Evolutionary conservation across 2,329 filamentous ascomycete species (phyloP), one percentile per base, ranked within the genome.

Genomic region (Exophiala lecanii-corni): DNA sequence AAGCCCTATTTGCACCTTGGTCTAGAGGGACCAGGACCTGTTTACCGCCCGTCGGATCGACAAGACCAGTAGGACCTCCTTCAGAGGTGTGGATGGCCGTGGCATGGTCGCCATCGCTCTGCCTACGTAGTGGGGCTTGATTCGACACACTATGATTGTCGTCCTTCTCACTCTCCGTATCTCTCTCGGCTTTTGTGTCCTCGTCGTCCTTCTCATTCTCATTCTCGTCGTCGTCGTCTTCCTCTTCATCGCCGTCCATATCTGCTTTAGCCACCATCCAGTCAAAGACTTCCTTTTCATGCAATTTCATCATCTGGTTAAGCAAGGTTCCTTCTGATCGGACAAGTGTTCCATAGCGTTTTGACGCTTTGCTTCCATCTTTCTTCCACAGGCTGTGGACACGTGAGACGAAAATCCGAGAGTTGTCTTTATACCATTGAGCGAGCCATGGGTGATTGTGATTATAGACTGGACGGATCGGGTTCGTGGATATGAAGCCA

Each of bases 371-470:
- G n/a, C n/a, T n/a, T 2, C 81, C 78, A 3, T 81, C 78, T 21
- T 74, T 72, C 43, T 82, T 78, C 84, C 88, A 96, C 61, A 86
- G 84, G 9, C 78, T 76, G 61, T 96, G 91, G 46, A 82, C 74
- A 18, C 74, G 69, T 2, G 83, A 78, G 13, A 96, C 84, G 57
- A 83, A 94, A 35, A 96, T 82, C 3, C 79, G 75, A 0, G 87
- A 92, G 63, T 88, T 82, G 64, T 80, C 73, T 59, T 83, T 84
- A 66, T 95, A 97, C 91, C 91, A 97, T 17, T 73, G 71, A 1
- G 81, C 83, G 1, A 89, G 72, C 47, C 64, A 70, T 13, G 75
- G 72, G n/a, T 77, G 73, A 45, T 94, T 84, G 19, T 80, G 77
- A 52, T 92, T 89, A 23, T 86, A 86, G 55, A 95, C 79, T 1